Percentiles rank a stretch among this genome's conserved stretches.
Conservation (phyloP, 805 yeast species). For the Priceomyces haplophilus region DNA sequence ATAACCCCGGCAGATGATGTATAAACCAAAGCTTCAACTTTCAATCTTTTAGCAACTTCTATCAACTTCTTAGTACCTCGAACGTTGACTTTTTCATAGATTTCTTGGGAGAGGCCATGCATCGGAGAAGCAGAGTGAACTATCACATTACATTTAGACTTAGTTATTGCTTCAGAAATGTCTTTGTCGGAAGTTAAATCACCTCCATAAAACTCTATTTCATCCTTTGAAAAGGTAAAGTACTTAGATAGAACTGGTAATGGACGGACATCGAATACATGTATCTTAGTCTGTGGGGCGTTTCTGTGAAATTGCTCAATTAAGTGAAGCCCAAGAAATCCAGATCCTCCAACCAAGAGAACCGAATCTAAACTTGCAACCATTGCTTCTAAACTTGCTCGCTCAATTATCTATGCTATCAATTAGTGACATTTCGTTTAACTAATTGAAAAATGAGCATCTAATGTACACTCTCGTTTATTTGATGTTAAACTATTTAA, state of each 20-base stretch:
- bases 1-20: conserved; percentile 98
- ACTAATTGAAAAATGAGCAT: not conserved
- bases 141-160: conserved; percentile 64
- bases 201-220: conserved; percentile 67
- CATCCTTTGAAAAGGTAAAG: conserved; percentile 66
- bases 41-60: conserved; percentile 52
- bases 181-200: conserved; percentile 78
- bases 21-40: conserved; percentile 72
- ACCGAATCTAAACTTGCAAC: conserved; percentile 46
- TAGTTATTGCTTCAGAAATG: conserved; percentile 58
- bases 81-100: conserved; percentile 88
- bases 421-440: not conserved
- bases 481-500: conserved; percentile 6
- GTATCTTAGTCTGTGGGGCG: conserved; percentile 66
- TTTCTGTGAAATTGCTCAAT: conserved; percentile 76
- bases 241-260: conserved; percentile 70
- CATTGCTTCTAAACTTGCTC: too few species aligned
- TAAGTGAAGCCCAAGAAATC: conserved; percentile 88
- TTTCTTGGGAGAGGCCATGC: conserved; percentile 78
- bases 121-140: conserved; percentile 97
- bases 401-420: not conserved
- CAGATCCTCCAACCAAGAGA: conserved; percentile 91
- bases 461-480: not conserved
- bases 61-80: conserved; percentile 80
- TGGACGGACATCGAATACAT: conserved; percentile 89